These are phyloP conservation scores for Zasmidium angulare DNA, from an alignment of 2,329 filamentous ascomycete genomes.

Conservation along the genomic window DNA sequence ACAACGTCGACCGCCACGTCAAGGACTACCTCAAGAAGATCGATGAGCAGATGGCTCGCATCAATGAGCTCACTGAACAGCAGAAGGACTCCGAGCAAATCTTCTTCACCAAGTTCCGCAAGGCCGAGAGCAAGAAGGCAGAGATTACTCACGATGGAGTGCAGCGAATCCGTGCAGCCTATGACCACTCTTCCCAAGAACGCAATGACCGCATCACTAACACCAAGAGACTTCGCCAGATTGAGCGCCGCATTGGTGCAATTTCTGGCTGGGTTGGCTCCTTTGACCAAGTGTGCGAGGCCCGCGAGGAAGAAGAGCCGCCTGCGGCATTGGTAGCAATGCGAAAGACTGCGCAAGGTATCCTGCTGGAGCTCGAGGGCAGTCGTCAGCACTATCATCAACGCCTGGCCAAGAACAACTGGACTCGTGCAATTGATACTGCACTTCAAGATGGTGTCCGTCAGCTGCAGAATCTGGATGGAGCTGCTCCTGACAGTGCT, in stretches of 20 bases:
- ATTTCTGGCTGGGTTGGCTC: slow-evolving; percentile 91
- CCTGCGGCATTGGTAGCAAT: slow-evolving; percentile 70
- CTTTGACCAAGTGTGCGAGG: slow-evolving; percentile 79
- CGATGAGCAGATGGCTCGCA: slow-evolving; percentile 95
- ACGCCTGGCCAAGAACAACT: slow-evolving; percentile 73
- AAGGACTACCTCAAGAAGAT: slow-evolving; percentile 99
- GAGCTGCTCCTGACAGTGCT: slow-evolving; percentile 54
- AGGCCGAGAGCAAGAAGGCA: slow-evolving; percentile 84
- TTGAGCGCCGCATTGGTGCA: slow-evolving; percentile 80
- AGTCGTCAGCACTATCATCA: slow-evolving; percentile 91
- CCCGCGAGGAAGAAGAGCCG: slow-evolving; percentile 64
- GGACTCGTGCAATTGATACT: slow-evolving; percentile 84
- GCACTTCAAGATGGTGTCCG: slow-evolving; percentile 81
- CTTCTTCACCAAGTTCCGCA: slow-evolving; percentile 85
- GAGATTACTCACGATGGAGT: slow-evolving; percentile 74
- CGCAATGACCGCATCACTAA: slow-evolving; percentile 74
- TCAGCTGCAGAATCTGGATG: slow-evolving; percentile 72
- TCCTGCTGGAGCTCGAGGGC: slow-evolving; percentile 82
- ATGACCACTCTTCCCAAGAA: slow-evolving; percentile 75
- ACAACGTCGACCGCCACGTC: slow-evolving; percentile 97
- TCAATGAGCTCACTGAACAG: slow-evolving; percentile 91
- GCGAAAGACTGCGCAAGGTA: slow-evolving; percentile 84
- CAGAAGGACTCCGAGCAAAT: slow-evolving; percentile 83
- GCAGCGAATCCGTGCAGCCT: slow-evolving; percentile 75
- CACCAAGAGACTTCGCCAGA: slow-evolving; percentile 78